Conservation (phyloP, 495 filamentous ascomycete species). For the Trichocladium uniseriatum region DNA sequence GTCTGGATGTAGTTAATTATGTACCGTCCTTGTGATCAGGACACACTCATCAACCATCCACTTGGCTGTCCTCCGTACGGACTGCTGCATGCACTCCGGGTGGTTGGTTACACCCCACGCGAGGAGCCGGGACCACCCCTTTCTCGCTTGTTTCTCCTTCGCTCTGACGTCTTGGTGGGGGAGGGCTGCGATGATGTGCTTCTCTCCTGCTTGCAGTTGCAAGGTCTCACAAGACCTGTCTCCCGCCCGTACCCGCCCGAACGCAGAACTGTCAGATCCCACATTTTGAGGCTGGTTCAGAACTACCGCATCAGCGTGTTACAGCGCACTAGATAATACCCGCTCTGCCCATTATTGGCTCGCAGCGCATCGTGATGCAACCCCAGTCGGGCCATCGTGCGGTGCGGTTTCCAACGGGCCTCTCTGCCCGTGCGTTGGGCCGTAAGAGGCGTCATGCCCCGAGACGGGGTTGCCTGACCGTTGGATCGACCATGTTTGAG, state of each 20-base stretch:
- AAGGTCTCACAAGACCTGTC: conserved; percentile 13
- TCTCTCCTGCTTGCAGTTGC: too few relatives aligned
- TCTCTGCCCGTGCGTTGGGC: conserved; percentile 6
- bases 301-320: conserved; percentile 4
- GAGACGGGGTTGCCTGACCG: conserved; percentile 4
- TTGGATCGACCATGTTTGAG: conserved; percentile 7
- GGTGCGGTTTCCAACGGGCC: conserved; percentile 15
- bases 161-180: not conserved
- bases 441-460: not conserved
- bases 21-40: conserved; percentile 7
- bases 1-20: too few relatives aligned
- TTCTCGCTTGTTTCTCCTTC: conserved; percentile 1
- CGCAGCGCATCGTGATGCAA: conserved; percentile 11
- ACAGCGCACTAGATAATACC: conserved; percentile 13
- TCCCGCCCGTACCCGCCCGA: conserved; percentile 8
- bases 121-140: conserved; percentile 3
- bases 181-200: conserved; percentile 13
- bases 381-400: conserved; percentile 12
- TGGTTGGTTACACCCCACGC: conserved; percentile 1
- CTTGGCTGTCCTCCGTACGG: too few relatives aligned
- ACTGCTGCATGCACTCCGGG: not conserved
- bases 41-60: too few relatives aligned
- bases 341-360: conserved; percentile 6
- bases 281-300: conserved; percentile 14
- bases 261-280: conserved; percentile 22